These are phyloP conservation scores for Ceratocystis smalleyi DNA, from an alignment of 2,329 filamentous ascomycete genomes.

Conservation along the genomic window DNA sequence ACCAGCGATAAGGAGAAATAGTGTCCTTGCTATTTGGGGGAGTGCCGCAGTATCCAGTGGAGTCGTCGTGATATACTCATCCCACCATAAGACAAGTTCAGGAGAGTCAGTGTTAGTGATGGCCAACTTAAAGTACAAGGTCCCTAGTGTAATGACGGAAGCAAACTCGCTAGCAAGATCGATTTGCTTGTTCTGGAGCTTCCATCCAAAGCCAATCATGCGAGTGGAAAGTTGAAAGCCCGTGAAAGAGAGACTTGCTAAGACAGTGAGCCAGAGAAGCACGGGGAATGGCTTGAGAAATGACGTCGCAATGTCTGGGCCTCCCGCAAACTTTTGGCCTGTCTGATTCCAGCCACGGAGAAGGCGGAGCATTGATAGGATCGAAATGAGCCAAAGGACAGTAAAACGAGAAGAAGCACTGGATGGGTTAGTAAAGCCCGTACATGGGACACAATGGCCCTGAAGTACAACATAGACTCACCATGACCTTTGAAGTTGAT, in stretches of 20 bases:
- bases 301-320: slow-evolving; percentile 64
- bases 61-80: slow-evolving; percentile 27
- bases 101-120: slow-evolving; percentile 82
- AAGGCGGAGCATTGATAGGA: slow-evolving; percentile 49
- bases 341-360: slow-evolving; percentile 86
- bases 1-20: slow-evolving; percentile 34
- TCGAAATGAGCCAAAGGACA: slow-evolving; percentile 25
- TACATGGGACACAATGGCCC: neutral
- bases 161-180: slow-evolving; percentile 28
- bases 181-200: slow-evolving; percentile 21
- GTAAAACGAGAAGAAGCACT: slow-evolving; percentile 19
- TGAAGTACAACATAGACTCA: neutral
- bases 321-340: slow-evolving; percentile 88
- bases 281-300: slow-evolving; percentile 49
- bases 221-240: slow-evolving; percentile 22
- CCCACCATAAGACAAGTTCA: slow-evolving; percentile 43
- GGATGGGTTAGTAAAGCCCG: neutral
- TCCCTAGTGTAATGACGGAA: slow-evolving; percentile 30
- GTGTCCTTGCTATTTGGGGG: slow-evolving; percentile 33
- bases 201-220: neutral
- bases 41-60: slow-evolving; percentile 32
- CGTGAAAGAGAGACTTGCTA: slow-evolving; percentile 50
- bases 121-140: slow-evolving; percentile 73
- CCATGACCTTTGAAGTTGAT: slow-evolving; percentile 20
- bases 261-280: slow-evolving; percentile 60